A percentile compares a stretch with the other conserved stretches of the same genome.
phyloP scores from a whole-genome alignment of 2,329 filamentous ascomycete genomes.

The Zelopaecilomyces penicillatus region DNA sequence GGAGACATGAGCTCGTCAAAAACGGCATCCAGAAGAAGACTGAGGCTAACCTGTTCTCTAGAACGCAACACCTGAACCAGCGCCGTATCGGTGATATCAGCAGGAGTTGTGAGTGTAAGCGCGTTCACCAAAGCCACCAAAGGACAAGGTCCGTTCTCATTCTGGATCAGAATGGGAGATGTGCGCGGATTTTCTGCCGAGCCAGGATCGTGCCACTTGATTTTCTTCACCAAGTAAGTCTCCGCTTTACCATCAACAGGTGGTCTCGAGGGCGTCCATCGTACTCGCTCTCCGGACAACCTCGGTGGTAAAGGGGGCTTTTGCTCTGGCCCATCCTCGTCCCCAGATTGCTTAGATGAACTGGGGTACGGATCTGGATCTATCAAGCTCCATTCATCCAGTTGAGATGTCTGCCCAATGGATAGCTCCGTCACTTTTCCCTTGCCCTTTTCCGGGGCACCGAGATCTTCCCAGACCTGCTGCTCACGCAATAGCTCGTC shows the following conservation, averaged over 20 bases:
- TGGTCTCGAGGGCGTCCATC: conserved; percentile 32
- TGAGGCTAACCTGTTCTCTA: conserved; percentile 81
- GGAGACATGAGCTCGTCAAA: conserved; percentile 89
- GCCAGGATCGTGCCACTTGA: conserved; percentile 69
- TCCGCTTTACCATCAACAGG: conserved; percentile 49
- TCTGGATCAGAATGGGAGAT: conserved; percentile 88
- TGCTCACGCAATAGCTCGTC: conserved; percentile 32
- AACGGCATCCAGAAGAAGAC: conserved; percentile 76
- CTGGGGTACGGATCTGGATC: conserved; percentile 30
- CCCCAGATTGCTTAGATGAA: conserved; percentile 6
- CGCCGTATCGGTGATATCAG: conserved; percentile 52
- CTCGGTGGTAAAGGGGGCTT: conserved; percentile 33
- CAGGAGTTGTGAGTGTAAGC: conserved; percentile 71
- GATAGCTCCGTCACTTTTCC: conserved; percentile 11
- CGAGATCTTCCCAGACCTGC: conserved; percentile 43
- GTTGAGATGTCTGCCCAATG: conserved; percentile 11
- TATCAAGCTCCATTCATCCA: conserved; percentile 45
- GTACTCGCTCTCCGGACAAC: conserved; percentile 18
- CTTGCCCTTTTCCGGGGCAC: conserved; percentile 33
- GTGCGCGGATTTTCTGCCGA: conserved; percentile 54
- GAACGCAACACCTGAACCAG: conserved; percentile 70
- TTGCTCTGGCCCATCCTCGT: conserved; percentile 9
- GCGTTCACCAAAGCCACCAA: conserved; percentile 90
- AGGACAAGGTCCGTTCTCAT: conserved; percentile 89
- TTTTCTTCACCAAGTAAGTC: conserved; percentile 88